A percentile compares a stretch with the other conserved stretches of the same genome.
phyloP scores from a whole-genome alignment of 1,284 basidiomycete species.

The Cystobasidium pallidum region DNA sequence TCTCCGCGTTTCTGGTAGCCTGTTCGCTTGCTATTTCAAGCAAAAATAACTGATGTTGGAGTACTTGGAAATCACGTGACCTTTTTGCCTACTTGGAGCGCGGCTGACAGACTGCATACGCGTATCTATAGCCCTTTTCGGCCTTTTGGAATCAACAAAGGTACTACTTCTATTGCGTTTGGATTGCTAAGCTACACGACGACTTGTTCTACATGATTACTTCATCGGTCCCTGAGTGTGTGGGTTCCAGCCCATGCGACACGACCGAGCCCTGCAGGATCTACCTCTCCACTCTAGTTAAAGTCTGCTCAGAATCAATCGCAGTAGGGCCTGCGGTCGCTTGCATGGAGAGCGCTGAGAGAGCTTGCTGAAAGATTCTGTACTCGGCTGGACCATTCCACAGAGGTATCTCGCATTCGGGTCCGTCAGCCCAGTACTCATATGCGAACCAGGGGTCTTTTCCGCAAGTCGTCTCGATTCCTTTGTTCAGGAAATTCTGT shows the following conservation, averaged over 20 bases:
- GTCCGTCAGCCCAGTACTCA: constrained; percentile 49
- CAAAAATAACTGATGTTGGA: too few relatives aligned
- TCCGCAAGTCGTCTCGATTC: constrained; percentile 29
- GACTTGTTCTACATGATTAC: too few relatives aligned
- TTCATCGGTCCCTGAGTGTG: too few relatives aligned
- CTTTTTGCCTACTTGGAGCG: too few relatives aligned
- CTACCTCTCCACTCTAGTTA: not conserved
- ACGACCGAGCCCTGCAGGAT: not conserved
- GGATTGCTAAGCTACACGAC: too few relatives aligned
- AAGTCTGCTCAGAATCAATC: too few relatives aligned
- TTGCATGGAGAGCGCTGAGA: not conserved
- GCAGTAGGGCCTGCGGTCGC: not conserved
- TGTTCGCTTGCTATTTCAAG: not conserved
- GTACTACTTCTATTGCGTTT: too few relatives aligned
- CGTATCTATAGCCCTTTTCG: too few relatives aligned
- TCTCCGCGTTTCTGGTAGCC: not conserved
- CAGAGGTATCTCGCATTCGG: constrained; percentile 47
- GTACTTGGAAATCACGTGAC: too few relatives aligned
- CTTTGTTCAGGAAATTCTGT: constrained; percentile 32
- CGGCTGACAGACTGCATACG: too few relatives aligned
- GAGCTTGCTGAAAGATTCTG: not conserved
- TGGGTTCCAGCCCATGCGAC: too few relatives aligned
- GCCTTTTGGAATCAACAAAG: too few relatives aligned
- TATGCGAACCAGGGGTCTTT: constrained; percentile 49
- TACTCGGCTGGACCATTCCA: constrained; percentile 50